A percentile compares a stretch with the other conserved stretches of the same genome.
phyloP scores from a whole-genome alignment of 345 rosid genomes.

The Euphorbia tirucalli region DNA sequence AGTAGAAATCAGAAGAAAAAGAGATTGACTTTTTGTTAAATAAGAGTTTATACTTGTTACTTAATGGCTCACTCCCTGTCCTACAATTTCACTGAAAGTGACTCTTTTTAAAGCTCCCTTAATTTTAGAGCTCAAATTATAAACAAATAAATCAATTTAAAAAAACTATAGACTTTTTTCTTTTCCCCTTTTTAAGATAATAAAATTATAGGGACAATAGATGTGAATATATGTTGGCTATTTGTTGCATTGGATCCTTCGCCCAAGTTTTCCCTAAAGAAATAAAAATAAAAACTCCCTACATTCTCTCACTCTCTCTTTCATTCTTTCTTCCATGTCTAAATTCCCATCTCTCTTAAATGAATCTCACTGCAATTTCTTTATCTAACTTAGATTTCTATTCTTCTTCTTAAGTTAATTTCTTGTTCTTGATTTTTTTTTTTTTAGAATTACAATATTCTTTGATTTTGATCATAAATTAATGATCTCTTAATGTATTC shows the following conservation, averaged over 20 bases:
- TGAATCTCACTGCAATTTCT: slow-evolving; percentile 7
- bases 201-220: not conserved
- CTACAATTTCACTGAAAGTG: not conserved
- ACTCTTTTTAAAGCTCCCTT: slow-evolving; percentile 1
- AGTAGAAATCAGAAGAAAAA: slow-evolving; percentile 31
- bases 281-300: not conserved
- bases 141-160: not conserved
- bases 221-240: slow-evolving; percentile 23
- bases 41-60: slow-evolving; percentile 5
- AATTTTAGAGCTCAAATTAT: slow-evolving; percentile 7
- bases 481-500: slow-evolving; percentile 20
- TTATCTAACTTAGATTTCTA: not conserved
- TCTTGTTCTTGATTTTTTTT: not conserved
- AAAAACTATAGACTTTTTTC: not conserved
- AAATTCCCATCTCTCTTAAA: slow-evolving; percentile 32
- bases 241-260: slow-evolving; percentile 83
- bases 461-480: not conserved
- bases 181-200: not conserved
- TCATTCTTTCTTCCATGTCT: slow-evolving; percentile 20
- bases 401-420: not conserved
- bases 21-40: slow-evolving; percentile 29
- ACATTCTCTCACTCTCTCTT: slow-evolving; percentile 21
- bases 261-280: slow-evolving; percentile 34
- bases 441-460: not conserved
- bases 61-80: slow-evolving; percentile 10